phyloP scores from a whole-genome alignment of 495 filamentous ascomycete genomes.

The Lophiotrema nucula region DNA sequence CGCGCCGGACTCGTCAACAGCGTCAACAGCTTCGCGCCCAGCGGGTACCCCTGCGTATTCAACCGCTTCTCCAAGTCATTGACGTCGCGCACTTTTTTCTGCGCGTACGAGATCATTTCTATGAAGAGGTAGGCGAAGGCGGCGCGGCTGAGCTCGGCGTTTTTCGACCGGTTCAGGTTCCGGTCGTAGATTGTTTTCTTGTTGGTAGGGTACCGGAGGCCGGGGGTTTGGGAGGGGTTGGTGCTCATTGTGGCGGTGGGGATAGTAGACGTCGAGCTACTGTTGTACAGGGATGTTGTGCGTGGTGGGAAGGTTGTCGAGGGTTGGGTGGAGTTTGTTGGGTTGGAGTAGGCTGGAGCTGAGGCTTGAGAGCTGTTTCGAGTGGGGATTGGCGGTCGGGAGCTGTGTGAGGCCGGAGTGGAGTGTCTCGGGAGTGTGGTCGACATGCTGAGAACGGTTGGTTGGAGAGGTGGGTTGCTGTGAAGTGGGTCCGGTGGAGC shows the following conservation, averaged over 20 bases:
- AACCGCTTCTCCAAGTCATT: conserved; percentile 94
- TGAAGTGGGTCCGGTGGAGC: neutral
- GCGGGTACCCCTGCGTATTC: conserved; percentile 91
- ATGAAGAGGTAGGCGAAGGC: conserved; percentile 94
- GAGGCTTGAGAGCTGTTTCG: too few species aligned
- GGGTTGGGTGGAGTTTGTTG: too few species aligned
- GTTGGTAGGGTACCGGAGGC: conserved; percentile 89
- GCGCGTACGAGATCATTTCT: conserved; percentile 96
- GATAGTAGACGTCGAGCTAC: neutral
- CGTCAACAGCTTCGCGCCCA: conserved; percentile 90
- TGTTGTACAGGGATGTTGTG: neutral
- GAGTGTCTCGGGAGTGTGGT: too few species aligned
- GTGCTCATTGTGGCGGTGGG: conserved; percentile 8
- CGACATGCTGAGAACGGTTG: neutral
- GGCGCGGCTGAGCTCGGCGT: conserved; percentile 81
- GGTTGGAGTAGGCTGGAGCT: too few species aligned
- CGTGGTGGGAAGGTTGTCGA: too few species aligned
- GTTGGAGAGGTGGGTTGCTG: neutral
- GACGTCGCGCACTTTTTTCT: conserved; percentile 83
- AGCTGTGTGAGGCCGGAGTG: too few species aligned
- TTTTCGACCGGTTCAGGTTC: conserved; percentile 82
- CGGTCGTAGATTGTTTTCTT: conserved; percentile 98
- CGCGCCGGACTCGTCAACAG: too few species aligned
- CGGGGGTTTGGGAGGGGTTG: conserved; percentile 42
- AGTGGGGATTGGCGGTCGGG: too few species aligned